Evolutionary conservation across 805 yeast species (phyloP).

Genomic region (Candida michaelii): DNA sequence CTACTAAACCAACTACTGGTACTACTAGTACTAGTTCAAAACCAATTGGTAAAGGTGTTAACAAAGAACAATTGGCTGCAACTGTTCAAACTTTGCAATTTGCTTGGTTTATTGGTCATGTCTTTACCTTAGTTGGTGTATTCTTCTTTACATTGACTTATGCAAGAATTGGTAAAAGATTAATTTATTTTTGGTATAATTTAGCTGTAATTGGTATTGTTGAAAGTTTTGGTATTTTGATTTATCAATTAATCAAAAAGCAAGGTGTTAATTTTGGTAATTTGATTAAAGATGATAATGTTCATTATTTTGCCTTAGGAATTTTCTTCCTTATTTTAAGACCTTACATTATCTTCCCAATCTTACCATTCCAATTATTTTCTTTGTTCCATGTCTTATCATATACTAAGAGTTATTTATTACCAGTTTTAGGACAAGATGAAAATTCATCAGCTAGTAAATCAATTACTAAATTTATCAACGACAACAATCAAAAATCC

Average conservation of each 20-base stretch:
- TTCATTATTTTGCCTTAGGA: slow-evolving; percentile 64
- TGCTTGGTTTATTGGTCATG: slow-evolving; percentile 66
- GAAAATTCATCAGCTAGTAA: slow-evolving; percentile 27
- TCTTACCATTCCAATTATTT: slow-evolving; percentile 73
- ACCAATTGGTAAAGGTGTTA: slow-evolving; percentile 3
- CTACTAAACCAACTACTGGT: not conserved
- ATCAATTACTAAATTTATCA: slow-evolving; percentile 41
- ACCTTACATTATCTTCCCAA: slow-evolving; percentile 58
- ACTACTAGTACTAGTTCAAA: not conserved
- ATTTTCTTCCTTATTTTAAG: slow-evolving; percentile 52
- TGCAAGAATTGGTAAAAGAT: slow-evolving; percentile 24
- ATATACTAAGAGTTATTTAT: slow-evolving; percentile 60
- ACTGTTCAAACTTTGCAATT: slow-evolving; percentile 54
- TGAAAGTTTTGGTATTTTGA: slow-evolving; percentile 73
- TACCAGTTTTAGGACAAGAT: slow-evolving; percentile 56
- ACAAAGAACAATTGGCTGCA: slow-evolving; percentile 18
- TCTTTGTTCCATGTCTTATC: slow-evolving; percentile 81
- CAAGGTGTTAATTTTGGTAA: slow-evolving; percentile 22
- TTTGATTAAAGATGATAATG: slow-evolving; percentile 55
- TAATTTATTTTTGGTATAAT: slow-evolving; percentile 49
- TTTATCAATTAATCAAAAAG: slow-evolving; percentile 52
- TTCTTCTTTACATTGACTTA: slow-evolving; percentile 34
- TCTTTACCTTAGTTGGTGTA: slow-evolving; percentile 32
- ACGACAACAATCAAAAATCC: slow-evolving; percentile 35
- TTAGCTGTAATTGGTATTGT: slow-evolving; percentile 62